Base-by-base conservation (phyloP, 176 grass and related monocot genomes). In the Oryza meyeriana region DNA sequence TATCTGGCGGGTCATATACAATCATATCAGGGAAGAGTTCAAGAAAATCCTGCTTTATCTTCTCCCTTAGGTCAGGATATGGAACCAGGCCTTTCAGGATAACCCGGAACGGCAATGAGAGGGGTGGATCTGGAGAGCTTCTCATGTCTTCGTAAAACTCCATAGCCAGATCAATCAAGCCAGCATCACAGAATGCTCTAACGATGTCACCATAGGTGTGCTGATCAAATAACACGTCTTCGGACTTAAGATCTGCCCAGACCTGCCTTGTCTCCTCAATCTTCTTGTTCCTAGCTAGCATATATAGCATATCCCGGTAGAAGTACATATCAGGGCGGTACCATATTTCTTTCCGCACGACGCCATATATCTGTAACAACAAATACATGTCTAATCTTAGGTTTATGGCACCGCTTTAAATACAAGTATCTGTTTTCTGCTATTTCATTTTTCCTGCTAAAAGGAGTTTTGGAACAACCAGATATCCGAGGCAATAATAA, bases 251-350 rank as follows among this genome's bases (percentile, higher is more conserved):
- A 65, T 95, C 88, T 26, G 79, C 38, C 93, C 91, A 93, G 16
- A 95, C 96, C 34, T 83, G 84, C 78, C 74, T 89, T 22, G 95
- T 81, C 38, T 95, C 90, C n/a, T 82, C 44, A 12, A 78, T 61
- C 63, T 90, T 99, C 87, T 91, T 99, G 82, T 99, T 93, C 72
- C 93, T 90, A 13, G 96, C 89, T 62, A 98, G 79, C 90, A 89
- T 86, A 81, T 85, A 89, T 9, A 99, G 69, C 87, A 99, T 93
- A 68, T 99, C 93, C 40, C 89, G 66, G 66, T 95, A 99, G 9
- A 99, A 88, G 64, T 91, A 99, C 96, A 97, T 95, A 64, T 99
- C 96, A 0, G 93, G 96, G 22, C 75, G 90, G 24, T 93, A 99
- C 91, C 96, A 99, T 30, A 99, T 95, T 80, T 99, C 96, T 77